Percentiles rank a stretch among this genome's conserved stretches.
Evolutionary conservation across 768 basidiomycete genomes (phyloP).

Genomic region (Ramaria sp.): DNA sequence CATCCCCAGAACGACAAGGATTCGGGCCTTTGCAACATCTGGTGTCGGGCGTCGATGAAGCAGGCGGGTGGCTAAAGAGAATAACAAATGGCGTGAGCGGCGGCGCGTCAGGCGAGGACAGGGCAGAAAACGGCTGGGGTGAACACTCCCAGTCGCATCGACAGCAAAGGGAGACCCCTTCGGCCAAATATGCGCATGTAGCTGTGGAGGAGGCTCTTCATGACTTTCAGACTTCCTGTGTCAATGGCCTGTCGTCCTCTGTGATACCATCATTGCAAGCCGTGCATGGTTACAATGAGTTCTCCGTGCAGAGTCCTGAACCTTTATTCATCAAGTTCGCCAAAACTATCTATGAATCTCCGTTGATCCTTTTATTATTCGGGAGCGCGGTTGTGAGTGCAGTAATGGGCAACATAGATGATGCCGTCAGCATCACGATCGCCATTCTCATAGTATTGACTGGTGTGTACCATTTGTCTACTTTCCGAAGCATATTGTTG

Average conservation of each 20-base stretch:
- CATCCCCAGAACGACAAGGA: constrained; percentile 22
- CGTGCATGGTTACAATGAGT: constrained; percentile 86
- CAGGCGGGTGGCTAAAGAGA: constrained; percentile 28
- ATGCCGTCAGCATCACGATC: constrained; percentile 86
- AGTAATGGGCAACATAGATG: constrained; percentile 91
- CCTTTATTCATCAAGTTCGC: constrained; percentile 79
- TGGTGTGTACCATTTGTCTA: constrained; percentile 38
- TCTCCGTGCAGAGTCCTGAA: constrained; percentile 75
- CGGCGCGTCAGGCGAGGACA: constrained; percentile 22
- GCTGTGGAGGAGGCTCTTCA: constrained; percentile 64
- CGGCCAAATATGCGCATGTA: constrained; percentile 57
- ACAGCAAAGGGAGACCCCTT: constrained; percentile 37
- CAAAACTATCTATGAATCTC: constrained; percentile 92
- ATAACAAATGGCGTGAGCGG: constrained; percentile 28
- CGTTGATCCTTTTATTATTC: constrained; percentile 81
- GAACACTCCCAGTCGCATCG: not conserved
- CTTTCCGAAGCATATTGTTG: not conserved
- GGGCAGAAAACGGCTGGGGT: constrained; percentile 30
- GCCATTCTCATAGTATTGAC: constrained; percentile 91
- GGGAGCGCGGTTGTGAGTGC: constrained; percentile 86
- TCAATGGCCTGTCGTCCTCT: constrained; percentile 49
- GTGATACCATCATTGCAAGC: constrained; percentile 55
- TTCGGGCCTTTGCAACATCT: constrained; percentile 2
- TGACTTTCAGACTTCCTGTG: constrained; percentile 54
- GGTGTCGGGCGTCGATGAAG: constrained; percentile 17